A percentile compares a stretch with the other conserved stretches of the same genome.
These are phyloP conservation scores for Amphichorda felina DNA, from an alignment of 2,329 filamentous ascomycete genomes.

Conservation along the genomic window DNA sequence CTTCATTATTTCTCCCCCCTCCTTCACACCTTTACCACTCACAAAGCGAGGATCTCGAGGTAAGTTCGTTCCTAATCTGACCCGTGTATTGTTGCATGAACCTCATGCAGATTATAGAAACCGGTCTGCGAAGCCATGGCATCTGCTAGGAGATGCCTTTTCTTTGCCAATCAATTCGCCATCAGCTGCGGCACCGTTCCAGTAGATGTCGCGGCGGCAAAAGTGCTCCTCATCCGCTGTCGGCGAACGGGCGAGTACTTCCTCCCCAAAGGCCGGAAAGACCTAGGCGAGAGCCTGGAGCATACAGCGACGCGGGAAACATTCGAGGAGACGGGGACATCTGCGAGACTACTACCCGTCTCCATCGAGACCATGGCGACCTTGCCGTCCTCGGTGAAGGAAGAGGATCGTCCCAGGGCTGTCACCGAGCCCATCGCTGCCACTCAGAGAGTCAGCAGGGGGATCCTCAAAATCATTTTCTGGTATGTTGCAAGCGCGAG, in stretches of 20 bases:
- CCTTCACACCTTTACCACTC: too few species aligned
- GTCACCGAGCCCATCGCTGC: not conserved
- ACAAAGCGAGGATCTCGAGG: too few species aligned
- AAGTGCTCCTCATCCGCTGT: not conserved
- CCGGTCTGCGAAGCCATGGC: too few species aligned
- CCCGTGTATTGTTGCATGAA: too few species aligned
- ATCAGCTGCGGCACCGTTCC: not conserved
- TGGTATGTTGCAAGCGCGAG: not conserved
- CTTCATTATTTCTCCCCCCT: too few species aligned
- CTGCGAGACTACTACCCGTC: not conserved
- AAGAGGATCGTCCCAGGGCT: not conserved
- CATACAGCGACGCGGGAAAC: not conserved
- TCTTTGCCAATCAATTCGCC: not conserved
- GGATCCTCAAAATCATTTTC: not conserved
- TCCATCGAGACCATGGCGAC: not conserved
- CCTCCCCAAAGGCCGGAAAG: not conserved
- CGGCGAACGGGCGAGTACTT: not conserved
- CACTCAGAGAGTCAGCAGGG: not conserved
- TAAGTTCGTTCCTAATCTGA: too few species aligned
- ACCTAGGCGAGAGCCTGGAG: not conserved
- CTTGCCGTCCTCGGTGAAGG: not conserved
- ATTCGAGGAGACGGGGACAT: not conserved
- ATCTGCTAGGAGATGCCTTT: not conserved
- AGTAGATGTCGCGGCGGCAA: not conserved
- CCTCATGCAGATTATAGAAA: too few species aligned